A percentile compares a stretch with the other conserved stretches of the same genome.
Conservation (phyloP, 306 rosid species). For the Trifolium pratense region DNA sequence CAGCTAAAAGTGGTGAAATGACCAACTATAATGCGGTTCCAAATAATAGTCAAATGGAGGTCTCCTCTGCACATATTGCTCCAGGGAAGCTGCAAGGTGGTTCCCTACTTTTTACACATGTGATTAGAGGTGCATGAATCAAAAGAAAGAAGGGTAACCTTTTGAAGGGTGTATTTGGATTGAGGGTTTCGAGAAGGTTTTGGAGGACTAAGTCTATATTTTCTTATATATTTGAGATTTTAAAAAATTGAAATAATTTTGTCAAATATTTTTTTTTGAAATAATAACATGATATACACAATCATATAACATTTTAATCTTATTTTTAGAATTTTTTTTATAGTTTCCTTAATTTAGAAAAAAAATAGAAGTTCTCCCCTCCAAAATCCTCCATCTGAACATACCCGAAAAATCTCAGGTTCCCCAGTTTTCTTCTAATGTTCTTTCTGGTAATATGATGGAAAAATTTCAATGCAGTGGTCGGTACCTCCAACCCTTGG, state of each 20-base stretch:
- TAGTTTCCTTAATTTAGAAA: too few relatives aligned
- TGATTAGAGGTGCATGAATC: slow-evolving; percentile 48
- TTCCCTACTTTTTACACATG: slow-evolving; percentile 46
- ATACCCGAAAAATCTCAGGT: slow-evolving; percentile 46
- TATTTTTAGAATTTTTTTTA: too few relatives aligned
- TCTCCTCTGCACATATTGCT: slow-evolving; percentile 57
- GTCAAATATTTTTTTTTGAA: too few relatives aligned
- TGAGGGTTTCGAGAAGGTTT: too few relatives aligned
- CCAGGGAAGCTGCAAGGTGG: slow-evolving; percentile 55
- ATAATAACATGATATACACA: too few relatives aligned
- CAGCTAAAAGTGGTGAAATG: slow-evolving; percentile 68
- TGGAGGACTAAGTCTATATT: too few relatives aligned
- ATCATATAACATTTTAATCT: too few relatives aligned
- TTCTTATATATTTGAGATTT: too few relatives aligned
- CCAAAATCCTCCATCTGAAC: too few relatives aligned
- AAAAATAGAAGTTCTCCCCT: too few relatives aligned
- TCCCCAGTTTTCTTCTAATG: slow-evolving; percentile 53
- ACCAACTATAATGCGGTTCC: slow-evolving; percentile 55
- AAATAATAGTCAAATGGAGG: slow-evolving; percentile 58
- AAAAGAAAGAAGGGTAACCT: slow-evolving; percentile 49
- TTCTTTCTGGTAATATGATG: slow-evolving; percentile 47
- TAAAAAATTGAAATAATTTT: too few relatives aligned
- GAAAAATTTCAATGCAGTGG: slow-evolving; percentile 49
- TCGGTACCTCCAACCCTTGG: slow-evolving; percentile 49
- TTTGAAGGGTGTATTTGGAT: slow-evolving; percentile 24